phyloP scores from a whole-genome alignment of 2,329 filamentous ascomycete genomes.

The Diaporthe velutina region DNA sequence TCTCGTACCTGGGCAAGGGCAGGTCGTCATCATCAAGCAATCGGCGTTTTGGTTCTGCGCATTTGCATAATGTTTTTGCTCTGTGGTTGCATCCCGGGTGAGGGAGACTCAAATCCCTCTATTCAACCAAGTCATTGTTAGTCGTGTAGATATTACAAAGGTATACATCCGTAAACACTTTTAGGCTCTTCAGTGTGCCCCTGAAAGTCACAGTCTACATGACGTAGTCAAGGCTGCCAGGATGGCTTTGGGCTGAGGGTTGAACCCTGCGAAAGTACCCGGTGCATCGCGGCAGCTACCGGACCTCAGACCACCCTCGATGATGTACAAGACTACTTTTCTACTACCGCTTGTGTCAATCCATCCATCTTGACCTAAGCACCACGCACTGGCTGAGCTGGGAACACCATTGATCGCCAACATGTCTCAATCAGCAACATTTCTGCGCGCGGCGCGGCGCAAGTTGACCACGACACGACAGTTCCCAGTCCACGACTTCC shows the following conservation, averaged over 20 bases:
- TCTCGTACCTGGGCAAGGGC: neutral
- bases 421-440: slow-evolving; percentile 44
- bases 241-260: neutral
- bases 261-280: neutral
- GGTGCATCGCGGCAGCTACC: slow-evolving; percentile 24
- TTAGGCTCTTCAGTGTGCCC: neutral
- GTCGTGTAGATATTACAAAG: slow-evolving; percentile 22
- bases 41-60: slow-evolving; percentile 29
- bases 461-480: slow-evolving; percentile 35
- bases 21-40: slow-evolving; percentile 19
- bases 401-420: neutral
- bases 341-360: no score
- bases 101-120: neutral
- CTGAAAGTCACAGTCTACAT: neutral
- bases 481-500: slow-evolving; percentile 52
- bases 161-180: neutral
- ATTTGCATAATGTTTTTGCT: slow-evolving; percentile 18
- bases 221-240: neutral
- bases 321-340: slow-evolving; percentile 33
- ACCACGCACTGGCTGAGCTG: neutral
- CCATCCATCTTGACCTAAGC: neutral
- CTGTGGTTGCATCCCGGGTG: slow-evolving; percentile 7
- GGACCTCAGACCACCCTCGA: slow-evolving; percentile 31
- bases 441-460: slow-evolving; percentile 43
- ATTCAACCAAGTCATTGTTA: slow-evolving; percentile 2